These are phyloP conservation scores for Paramecium primaurelia DNA, from an alignment of 73 alveolate genomes.

Conservation along the genomic window DNA sequence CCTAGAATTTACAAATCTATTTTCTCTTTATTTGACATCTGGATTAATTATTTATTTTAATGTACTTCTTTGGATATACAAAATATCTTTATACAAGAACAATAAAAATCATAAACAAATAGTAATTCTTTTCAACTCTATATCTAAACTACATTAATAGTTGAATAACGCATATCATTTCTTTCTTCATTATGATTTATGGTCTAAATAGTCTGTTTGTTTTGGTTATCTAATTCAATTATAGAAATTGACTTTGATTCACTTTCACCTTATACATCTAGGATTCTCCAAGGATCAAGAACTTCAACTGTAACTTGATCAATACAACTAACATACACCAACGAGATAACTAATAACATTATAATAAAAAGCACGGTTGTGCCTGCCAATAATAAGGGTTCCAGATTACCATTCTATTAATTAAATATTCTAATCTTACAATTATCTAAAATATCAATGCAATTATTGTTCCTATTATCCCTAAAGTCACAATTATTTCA, in stretches of 20 bases:
- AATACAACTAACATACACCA: not conserved
- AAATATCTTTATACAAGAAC: not conserved
- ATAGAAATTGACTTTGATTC: not conserved
- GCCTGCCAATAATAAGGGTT: not conserved
- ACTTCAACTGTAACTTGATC: not conserved
- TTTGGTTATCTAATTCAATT: not conserved
- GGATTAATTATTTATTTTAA: not conserved
- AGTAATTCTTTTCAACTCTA: not conserved
- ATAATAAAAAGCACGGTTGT: not conserved
- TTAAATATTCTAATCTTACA: not conserved
- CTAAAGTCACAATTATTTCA: not conserved
- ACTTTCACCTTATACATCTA: not conserved
- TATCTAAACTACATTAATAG: not conserved
- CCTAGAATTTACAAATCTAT: not conserved
- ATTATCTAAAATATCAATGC: not conserved
- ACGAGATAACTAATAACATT: not conserved
- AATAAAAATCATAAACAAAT: not conserved
- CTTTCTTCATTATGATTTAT: not conserved
- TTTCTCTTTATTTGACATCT: not conserved
- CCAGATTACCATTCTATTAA: not conserved
- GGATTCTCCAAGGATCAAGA: not conserved
- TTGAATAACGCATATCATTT: not conserved
- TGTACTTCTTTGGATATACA: not conserved
- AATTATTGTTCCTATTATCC: not conserved
- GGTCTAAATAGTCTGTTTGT: not conserved